Evolutionary conservation across 2,329 filamentous ascomycete genomes (phyloP).

Genomic region (Neopestalotiopsis sp.): DNA sequence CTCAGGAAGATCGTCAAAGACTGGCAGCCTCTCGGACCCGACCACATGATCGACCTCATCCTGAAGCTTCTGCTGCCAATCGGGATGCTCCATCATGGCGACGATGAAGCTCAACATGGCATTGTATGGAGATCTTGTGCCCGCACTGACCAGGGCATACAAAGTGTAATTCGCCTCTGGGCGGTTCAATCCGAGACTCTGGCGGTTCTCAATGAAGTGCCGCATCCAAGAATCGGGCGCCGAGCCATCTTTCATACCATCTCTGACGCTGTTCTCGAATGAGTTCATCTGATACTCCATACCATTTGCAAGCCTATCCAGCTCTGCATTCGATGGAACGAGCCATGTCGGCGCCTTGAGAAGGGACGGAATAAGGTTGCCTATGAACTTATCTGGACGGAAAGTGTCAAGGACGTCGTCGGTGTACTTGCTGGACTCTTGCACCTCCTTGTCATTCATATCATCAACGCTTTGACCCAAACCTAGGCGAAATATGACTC

Average conservation of each 20-base stretch:
- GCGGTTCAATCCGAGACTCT: background rate
- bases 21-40: conserved; percentile 25
- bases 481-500: conserved; percentile 6
- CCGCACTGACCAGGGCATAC: conserved; percentile 9
- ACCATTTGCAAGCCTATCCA: conserved; percentile 2
- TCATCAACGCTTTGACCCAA: conserved; percentile 3
- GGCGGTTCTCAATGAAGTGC: conserved; percentile 10
- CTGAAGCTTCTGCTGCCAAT: conserved; percentile 17
- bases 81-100: conserved; percentile 18
- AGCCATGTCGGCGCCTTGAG: conserved; percentile 10
- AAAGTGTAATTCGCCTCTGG: conserved; percentile 2
- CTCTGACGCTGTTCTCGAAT: background rate
- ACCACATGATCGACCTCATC: conserved; percentile 19
- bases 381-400: conserved; percentile 2
- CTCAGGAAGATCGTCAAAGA: conserved; percentile 10
- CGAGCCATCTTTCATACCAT: conserved; percentile 4
- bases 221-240: conserved; percentile 10
- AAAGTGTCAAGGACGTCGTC: conserved; percentile 11
- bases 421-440: background rate
- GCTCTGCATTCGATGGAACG: conserved; percentile 5
- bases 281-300: background rate
- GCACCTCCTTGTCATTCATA: background rate
- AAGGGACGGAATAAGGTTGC: conserved; percentile 8
- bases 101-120: conserved; percentile 15
- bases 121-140: conserved; percentile 15